phyloP scores from a whole-genome alignment of 1,139 yeast species.

The Blastobotrys aristatus region DNA sequence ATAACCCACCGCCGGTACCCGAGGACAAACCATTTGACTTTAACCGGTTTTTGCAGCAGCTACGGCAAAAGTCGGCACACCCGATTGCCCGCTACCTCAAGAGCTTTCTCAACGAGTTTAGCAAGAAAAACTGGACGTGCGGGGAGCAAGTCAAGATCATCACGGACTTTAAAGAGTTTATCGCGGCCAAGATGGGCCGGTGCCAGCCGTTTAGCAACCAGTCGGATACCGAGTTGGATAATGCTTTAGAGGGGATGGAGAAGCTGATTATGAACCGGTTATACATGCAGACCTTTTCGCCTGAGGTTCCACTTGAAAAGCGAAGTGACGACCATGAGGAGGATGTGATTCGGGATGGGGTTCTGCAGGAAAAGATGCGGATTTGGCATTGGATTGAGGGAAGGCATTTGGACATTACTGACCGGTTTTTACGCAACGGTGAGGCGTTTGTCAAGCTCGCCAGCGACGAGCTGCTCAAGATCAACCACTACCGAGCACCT shows the following conservation, averaged over 20 bases:
- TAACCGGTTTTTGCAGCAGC: slow-evolving; percentile 66
- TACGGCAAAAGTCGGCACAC: slow-evolving; percentile 73
- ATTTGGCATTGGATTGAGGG: slow-evolving; percentile 74
- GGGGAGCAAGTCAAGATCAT: slow-evolving; percentile 75
- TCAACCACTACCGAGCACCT: slow-evolving; percentile 84
- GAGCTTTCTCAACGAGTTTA: slow-evolving; percentile 69
- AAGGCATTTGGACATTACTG: slow-evolving; percentile 72
- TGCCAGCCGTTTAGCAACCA: slow-evolving; percentile 74
- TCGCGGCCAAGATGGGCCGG: slow-evolving; percentile 56
- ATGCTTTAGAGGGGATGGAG: slow-evolving; percentile 88
- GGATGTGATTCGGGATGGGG: slow-evolving; percentile 60
- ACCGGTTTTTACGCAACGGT: slow-evolving; percentile 41
- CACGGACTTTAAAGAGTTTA: slow-evolving; percentile 58
- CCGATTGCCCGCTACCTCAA: slow-evolving; percentile 84
- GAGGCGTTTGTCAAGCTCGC: slow-evolving; percentile 68
- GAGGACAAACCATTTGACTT: slow-evolving; percentile 60
- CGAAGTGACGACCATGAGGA: slow-evolving; percentile 48
- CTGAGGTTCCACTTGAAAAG: slow-evolving; percentile 49
- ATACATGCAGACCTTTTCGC: slow-evolving; percentile 75
- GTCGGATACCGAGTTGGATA: slow-evolving; percentile 55
- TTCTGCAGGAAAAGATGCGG: slow-evolving; percentile 52
- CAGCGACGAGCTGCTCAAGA: slow-evolving; percentile 59
- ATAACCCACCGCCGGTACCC: background rate
- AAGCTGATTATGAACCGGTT: slow-evolving; percentile 86
- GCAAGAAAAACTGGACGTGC: slow-evolving; percentile 64